Evolutionary conservation across 2,329 filamentous ascomycete species (phyloP), one percentile per base, ranked within the genome.

Genomic region (Fusarium odoratissimum): DNA sequence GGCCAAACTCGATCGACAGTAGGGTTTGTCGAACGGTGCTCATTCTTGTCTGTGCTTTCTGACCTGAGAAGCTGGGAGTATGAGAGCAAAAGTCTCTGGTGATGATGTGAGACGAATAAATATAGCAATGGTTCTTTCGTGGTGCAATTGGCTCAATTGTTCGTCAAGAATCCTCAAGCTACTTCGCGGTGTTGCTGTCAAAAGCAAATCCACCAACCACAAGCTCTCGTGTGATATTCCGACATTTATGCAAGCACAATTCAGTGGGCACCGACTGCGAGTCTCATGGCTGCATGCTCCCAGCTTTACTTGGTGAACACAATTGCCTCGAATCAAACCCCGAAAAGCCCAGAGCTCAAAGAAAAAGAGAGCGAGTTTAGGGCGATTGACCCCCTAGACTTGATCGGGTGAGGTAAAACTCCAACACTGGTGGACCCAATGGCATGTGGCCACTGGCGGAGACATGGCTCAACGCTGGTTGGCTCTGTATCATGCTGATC

Each of bases 331-430:
- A 37, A 38, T 38, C 28, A 45, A 55, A 23, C 31, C 30, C 14
- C 48, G 41, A 38, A 62, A 49, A 51, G 33, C 17, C 33, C 19
- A 44, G 41, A 58, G 59, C 54, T 45, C 57, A 28, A 31, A 21
- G 41, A 45, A 69, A 64, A 44, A 56, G 60, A 60, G 62, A 61
- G 48, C 63, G 56, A 49, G 37, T 56, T 70, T 49, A 56, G 69
- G 58, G 64, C 60, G 69, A 75, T 76, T 70, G 60, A 51, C 46
- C 54, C 44, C 67, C 76, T 75, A 64, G 54, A 45, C 76, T 67
- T 41, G 54, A 76, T 76, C 61, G 71, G 75, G 71, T 44, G 55
- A 73, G 58, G 71, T 73, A 73, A 77, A 75, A 77, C 73, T 58
- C 41, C 68, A 75, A 67, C 64, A 63, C 58, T 60, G 65, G 66